phyloP scores from a whole-genome alignment of 73 alveolate genomes.

The Paramecium biaurelia region DNA sequence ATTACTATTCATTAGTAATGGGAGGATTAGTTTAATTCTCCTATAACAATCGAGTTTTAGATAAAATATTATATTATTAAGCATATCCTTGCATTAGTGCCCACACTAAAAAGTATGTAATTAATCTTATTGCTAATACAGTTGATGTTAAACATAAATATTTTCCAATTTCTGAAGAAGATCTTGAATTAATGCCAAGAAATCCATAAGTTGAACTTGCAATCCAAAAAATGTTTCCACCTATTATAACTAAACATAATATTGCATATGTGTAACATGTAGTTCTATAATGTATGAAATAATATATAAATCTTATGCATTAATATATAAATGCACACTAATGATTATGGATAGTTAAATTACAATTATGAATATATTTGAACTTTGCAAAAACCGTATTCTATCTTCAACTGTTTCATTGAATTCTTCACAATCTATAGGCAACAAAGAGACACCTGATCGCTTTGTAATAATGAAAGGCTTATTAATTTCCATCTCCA shows the following conservation, averaged over 20 bases:
- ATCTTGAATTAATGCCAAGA: background rate
- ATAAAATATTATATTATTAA: background rate
- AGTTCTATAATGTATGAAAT: background rate
- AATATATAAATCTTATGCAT: conserved; percentile 15
- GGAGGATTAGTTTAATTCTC: background rate
- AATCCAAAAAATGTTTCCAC: conserved; percentile 27
- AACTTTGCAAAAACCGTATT: conserved; percentile 31
- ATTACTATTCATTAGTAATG: too few species aligned
- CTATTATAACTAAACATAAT: conserved; percentile 20
- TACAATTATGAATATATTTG: conserved; percentile 42
- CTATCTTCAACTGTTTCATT: background rate
- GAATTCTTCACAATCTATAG: conserved; percentile 44
- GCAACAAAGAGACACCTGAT: conserved; percentile 8
- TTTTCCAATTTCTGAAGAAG: background rate
- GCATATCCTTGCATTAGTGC: conserved; percentile 49
- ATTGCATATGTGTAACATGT: conserved; percentile 33
- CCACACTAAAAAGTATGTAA: conserved; percentile 43
- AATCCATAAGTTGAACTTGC: conserved; percentile 29
- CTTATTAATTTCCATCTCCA: background rate
- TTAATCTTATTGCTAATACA: background rate
- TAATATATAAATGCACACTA: conserved; percentile 39
- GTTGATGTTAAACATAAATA: background rate
- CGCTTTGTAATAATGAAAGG: background rate
- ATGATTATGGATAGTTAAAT: background rate
- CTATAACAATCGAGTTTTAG: background rate